These are phyloP conservation scores for Leonotis leonurus DNA, from an alignment of 257 asterid species.

Conservation along the genomic window DNA sequence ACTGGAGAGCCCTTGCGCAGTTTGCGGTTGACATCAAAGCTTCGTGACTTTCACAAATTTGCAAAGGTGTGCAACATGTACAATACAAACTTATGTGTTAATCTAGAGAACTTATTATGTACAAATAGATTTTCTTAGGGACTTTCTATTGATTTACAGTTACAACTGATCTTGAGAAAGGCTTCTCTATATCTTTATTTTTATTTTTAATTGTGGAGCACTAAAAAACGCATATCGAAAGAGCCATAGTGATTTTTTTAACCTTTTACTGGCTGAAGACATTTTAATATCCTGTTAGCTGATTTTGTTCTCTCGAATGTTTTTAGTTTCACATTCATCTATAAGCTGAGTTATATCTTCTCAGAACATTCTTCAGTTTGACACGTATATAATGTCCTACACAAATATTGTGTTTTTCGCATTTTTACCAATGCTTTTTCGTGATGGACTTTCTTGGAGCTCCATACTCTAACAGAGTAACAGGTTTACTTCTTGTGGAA, in stretches of 20 bases:
- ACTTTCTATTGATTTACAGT: not conserved
- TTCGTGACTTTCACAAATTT: conserved; percentile 83
- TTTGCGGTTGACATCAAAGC: conserved; percentile 79
- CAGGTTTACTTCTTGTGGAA: not conserved
- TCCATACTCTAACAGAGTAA: not conserved
- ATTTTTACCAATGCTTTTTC: not conserved
- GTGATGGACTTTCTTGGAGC: not conserved
- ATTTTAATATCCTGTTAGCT: not conserved
- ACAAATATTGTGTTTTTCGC: not conserved
- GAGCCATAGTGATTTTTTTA: not conserved
- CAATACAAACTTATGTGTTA: not conserved
- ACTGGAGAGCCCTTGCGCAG: conserved; percentile 69
- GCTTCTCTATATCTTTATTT: not conserved
- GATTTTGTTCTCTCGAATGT: not conserved
- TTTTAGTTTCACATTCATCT: not conserved
- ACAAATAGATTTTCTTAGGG: not conserved
- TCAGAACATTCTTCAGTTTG: not conserved
- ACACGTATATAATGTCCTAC: not conserved
- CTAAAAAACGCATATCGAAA: not conserved
- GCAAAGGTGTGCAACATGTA: conserved; percentile 62
- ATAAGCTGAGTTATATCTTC: not conserved
- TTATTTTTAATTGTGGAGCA: not conserved
- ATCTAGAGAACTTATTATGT: not conserved
- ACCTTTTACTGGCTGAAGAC: not conserved
- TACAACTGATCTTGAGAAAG: not conserved